These are phyloP conservation scores for Hypomontagnella submonticulosa DNA, from an alignment of 495 filamentous ascomycete species.

Conservation along the genomic window DNA sequence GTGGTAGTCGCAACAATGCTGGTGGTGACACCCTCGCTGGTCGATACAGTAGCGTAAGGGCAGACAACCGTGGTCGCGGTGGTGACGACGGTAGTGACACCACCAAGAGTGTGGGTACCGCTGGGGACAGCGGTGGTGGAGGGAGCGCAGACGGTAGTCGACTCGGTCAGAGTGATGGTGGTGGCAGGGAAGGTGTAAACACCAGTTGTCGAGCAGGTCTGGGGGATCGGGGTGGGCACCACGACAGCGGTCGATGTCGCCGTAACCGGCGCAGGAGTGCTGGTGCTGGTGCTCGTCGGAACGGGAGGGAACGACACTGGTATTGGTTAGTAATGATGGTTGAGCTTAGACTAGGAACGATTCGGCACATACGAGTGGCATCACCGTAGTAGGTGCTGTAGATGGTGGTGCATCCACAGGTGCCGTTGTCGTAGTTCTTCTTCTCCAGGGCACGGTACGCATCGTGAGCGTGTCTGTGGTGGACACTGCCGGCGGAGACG, in stretches of 20 bases:
- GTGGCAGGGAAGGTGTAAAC: slow-evolving; percentile 83
- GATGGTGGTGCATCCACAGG: slow-evolving; percentile 73
- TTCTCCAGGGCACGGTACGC: slow-evolving; percentile 63
- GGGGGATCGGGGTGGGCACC: slow-evolving; percentile 73
- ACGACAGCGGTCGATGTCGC: slow-evolving; percentile 48
- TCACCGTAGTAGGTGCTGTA: slow-evolving; percentile 67
- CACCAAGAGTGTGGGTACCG: slow-evolving; percentile 78
- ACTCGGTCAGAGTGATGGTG: slow-evolving; percentile 73
- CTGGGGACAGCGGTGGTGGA: slow-evolving; percentile 69
- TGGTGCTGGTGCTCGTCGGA: slow-evolving; percentile 49
- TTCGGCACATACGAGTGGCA: slow-evolving; percentile 64
- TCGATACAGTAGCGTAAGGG: slow-evolving; percentile 75
- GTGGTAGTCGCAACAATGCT: slow-evolving; percentile 77
- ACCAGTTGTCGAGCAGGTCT: slow-evolving; percentile 76
- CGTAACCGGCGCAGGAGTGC: slow-evolving; percentile 39
- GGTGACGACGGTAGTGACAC: slow-evolving; percentile 78
- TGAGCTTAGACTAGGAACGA: background rate
- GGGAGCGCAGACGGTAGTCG: slow-evolving; percentile 73
- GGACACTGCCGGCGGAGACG: slow-evolving; percentile 62
- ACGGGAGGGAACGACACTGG: slow-evolving; percentile 51
- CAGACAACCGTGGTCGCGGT: slow-evolving; percentile 77
- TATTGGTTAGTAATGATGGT: slow-evolving; percentile 20
- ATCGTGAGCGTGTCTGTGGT: slow-evolving; percentile 69
- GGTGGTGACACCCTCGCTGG: slow-evolving; percentile 70
- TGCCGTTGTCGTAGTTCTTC: slow-evolving; percentile 52